Percentiles rank a stretch among this genome's conserved stretches.
Conservation (phyloP, 2,329 filamentous ascomycete species). For the Trichoderma sp. region DNA sequence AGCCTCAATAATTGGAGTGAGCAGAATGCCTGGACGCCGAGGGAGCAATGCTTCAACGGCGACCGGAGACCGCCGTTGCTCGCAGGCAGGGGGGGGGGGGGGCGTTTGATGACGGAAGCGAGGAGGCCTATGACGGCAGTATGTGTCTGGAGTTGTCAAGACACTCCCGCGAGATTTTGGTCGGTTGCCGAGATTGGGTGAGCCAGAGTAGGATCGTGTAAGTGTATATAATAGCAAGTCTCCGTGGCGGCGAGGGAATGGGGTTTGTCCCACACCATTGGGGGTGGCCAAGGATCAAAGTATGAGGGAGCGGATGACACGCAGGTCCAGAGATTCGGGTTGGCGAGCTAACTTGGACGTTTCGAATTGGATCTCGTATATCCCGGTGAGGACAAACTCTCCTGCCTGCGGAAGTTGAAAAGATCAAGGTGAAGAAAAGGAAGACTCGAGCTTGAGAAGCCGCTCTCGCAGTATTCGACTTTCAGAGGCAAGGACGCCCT, state of each 20-base stretch:
- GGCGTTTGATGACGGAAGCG: not conserved
- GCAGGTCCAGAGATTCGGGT: not conserved
- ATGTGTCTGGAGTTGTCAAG: not conserved
- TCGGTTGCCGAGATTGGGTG: too few species aligned
- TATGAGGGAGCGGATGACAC: constrained; percentile 8
- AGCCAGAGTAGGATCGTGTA: not conserved
- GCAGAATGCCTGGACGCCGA: not conserved
- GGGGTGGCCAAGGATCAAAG: constrained; percentile 8
- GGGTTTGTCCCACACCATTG: not conserved
- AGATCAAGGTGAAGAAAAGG: not conserved
- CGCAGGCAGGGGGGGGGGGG: too few species aligned
- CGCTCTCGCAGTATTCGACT: not conserved
- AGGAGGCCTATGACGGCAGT: not conserved
- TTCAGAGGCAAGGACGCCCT: not conserved
- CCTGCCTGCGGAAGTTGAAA: not conserved
- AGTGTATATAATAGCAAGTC: not conserved
- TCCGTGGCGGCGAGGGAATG: not conserved
- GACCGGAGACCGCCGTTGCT: not conserved
- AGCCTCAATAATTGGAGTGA: too few species aligned
- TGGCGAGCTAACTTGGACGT: not conserved
- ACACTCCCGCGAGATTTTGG: not conserved
- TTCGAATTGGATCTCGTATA: not conserved
- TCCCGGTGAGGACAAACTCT: not conserved
- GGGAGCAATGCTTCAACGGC: not conserved
- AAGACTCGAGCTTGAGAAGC: not conserved